Conservation (phyloP, 805 yeast genomes). For the Candida nonsorbophila region DNA sequence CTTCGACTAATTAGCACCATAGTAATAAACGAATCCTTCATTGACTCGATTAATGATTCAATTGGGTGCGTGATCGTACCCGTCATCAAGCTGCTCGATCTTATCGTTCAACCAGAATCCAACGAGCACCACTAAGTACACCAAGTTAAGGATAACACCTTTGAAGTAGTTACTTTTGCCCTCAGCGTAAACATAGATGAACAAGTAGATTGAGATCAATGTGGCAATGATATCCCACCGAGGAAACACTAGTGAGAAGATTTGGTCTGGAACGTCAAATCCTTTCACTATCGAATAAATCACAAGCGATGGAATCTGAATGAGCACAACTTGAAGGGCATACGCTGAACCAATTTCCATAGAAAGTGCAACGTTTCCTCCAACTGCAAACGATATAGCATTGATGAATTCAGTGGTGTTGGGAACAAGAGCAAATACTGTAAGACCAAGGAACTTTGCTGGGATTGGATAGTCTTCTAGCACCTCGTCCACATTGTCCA, state of each 20-base stretch:
- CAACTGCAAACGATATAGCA: constrained; percentile 93
- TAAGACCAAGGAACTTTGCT: constrained; percentile 88
- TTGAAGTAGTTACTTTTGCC: constrained; percentile 96
- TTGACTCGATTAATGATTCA: too few species aligned
- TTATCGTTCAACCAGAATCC: constrained; percentile 71
- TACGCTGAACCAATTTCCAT: constrained; percentile 99
- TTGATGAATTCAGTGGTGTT: constrained; percentile 95
- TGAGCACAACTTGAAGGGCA: constrained; percentile 88
- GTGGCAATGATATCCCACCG: constrained; percentile 92
- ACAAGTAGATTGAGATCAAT: constrained; percentile 78
- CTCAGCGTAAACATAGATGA: constrained; percentile 92
- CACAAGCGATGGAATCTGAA: constrained; percentile 90
- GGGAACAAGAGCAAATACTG: constrained; percentile 93
- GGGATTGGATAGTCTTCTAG: constrained; percentile 71
- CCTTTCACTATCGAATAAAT: constrained; percentile 56
- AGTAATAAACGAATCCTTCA: too few species aligned
- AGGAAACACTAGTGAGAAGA: constrained; percentile 86
- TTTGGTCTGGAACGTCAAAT: constrained; percentile 34
- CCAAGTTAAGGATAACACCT: constrained; percentile 79
- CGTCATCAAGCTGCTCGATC: constrained; percentile 28
- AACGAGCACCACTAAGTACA: constrained; percentile 66
- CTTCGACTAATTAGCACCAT: constrained; percentile 20
- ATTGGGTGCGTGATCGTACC: too few species aligned
- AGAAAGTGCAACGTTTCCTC: constrained; percentile 92
- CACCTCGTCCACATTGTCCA: constrained; percentile 88